Evolutionary conservation across 2,329 filamentous ascomycete species (phyloP), one percentile per base, ranked within the genome.

Genomic region (Ophiocordyceps camponoti-leonardi): DNA sequence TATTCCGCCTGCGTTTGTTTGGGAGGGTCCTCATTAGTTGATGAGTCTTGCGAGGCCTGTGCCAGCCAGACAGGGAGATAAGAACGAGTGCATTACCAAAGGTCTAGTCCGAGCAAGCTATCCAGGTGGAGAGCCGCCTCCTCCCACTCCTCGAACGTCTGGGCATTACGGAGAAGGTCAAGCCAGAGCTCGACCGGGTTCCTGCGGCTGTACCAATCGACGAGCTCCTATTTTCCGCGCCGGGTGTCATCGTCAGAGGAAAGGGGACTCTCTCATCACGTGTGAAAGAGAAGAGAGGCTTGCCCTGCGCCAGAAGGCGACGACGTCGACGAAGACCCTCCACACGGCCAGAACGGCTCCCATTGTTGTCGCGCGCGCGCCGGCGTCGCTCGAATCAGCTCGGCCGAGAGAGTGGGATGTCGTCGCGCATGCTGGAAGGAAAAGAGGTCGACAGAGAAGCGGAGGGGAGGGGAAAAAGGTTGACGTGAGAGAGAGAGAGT

Each of bases 91-190:
- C 14, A 8, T 19, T 45, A 84, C 85, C 85, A 94, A 49, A 87
- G 62, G 62, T 93, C 85, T 52, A 87, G 77, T 40, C 81, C 81
- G n/a, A 87, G 70, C 18, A 85, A 68, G 54, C 82, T 81, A 61
- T 94, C 88, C n/a, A 94, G 72, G 55, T 84, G 76, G 50, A 83
- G 74, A 1, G 87, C 86, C n/a, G 82, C 79, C 51, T 81, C 79
- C 58, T 90, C 81, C 86, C 87, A 95, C 58, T 92, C 82, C 56
- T 92, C 84, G 57, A 82, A 94, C 23, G 73, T 71, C 51, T 77
- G 69, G 18, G 86, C 83, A 48, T 77, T 72, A 45, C 70, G 71
- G 43, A 93, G 67, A 22, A 71, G 67, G 49, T 82, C 72, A 41
- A 82, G 69, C 65, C 85, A 80, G 46, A 78, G 65, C 51, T 82